Evolutionary conservation across 495 filamentous ascomycete genomes (phyloP).

Genomic region (Aspergillus ellipticus): DNA sequence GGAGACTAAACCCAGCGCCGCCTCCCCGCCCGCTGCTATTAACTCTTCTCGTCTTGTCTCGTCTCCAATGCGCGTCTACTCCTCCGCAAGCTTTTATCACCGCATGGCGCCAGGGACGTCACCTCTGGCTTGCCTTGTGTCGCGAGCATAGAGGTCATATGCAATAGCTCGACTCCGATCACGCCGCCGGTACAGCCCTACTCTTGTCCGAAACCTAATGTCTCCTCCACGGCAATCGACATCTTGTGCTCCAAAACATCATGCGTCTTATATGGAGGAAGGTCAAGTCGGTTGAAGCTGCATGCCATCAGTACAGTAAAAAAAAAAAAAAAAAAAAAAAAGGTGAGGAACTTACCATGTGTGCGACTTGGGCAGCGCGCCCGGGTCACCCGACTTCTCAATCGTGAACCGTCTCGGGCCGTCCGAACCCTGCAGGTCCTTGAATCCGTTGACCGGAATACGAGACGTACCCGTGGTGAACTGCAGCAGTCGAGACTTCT

Average conservation of each 20-base stretch:
- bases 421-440: conserved; percentile 97
- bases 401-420: conserved; percentile 95
- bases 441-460: conserved; percentile 99
- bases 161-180: conserved; percentile 5
- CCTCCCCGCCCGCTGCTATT: too few relatives aligned
- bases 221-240: conserved; percentile 96
- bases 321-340: background rate
- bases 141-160: conserved; percentile 6
- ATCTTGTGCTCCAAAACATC: conserved; percentile 84
- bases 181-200: conserved; percentile 38
- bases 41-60: too few relatives aligned
- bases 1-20: background rate
- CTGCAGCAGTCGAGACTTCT: conserved; percentile 93
- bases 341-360: conserved; percentile 71
- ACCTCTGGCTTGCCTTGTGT: background rate
- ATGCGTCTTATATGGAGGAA: conserved; percentile 87
- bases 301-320: conserved; percentile 16
- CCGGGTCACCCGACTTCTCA: conserved; percentile 89
- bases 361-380: conserved; percentile 91
- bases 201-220: conserved; percentile 98
- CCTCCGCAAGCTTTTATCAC: too few relatives aligned
- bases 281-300: conserved; percentile 96
- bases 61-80: too few relatives aligned
- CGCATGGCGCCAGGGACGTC: too few relatives aligned
- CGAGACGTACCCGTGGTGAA: conserved; percentile 97